Evolutionary conservation across 768 basidiomycete species (phyloP).

Genomic region (Galerina marginata): DNA sequence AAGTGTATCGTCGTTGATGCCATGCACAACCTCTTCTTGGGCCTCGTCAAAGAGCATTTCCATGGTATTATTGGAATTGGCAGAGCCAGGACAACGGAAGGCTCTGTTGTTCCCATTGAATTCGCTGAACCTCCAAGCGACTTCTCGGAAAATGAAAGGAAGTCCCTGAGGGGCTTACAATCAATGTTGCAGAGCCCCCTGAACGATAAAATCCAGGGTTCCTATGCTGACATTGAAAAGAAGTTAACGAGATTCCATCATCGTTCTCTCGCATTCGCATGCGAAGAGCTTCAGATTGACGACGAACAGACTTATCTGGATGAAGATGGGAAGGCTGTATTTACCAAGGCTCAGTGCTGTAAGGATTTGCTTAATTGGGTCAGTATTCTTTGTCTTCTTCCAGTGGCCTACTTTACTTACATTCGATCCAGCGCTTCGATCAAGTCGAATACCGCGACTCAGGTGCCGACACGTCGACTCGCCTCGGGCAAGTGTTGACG

Average conservation of each 20-base stretch:
- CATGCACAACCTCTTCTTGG: no score
- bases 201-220: not conserved
- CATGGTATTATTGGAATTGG: slow-evolving; percentile 32
- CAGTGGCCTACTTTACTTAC: no score
- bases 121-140: not conserved
- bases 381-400: not conserved
- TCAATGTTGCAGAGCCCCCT: not conserved
- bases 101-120: slow-evolving; percentile 15
- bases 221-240: not conserved
- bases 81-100: slow-evolving; percentile 27
- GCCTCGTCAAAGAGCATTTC: slow-evolving; percentile 18
- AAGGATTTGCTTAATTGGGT: not conserved
- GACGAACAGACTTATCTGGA: not conserved
- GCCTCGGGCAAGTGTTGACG: not conserved
- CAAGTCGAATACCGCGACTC: not conserved
- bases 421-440: slow-evolving; percentile 14
- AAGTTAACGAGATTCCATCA: not conserved
- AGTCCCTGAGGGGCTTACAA: not conserved
- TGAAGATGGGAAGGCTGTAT: not conserved
- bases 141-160: not conserved
- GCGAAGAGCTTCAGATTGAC: not conserved
- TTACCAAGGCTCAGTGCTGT: not conserved
- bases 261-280: not conserved
- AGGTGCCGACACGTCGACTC: not conserved
- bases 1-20: no score